Percentiles rank a stretch among this genome's conserved stretches.
Conservation (phyloP, 2,329 filamentous ascomycete genomes). For the Fusarium udum region DNA sequence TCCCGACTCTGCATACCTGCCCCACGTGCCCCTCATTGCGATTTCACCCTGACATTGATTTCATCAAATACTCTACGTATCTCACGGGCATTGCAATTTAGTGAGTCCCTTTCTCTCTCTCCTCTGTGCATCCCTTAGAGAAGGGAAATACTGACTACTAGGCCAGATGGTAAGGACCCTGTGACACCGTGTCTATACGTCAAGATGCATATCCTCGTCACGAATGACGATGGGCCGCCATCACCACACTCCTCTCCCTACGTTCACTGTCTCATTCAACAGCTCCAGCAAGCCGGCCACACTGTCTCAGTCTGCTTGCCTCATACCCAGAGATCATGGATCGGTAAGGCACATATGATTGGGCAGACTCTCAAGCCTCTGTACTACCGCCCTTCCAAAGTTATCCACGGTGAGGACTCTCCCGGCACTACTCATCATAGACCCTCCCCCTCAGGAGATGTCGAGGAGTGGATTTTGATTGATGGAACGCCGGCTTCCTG, state of each 20-base stretch:
- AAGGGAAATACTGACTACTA: background rate
- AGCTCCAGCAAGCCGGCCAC: constrained; percentile 79
- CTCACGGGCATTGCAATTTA: constrained; percentile 10
- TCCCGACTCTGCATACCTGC: constrained; percentile 26
- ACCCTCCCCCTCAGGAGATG: constrained; percentile 62
- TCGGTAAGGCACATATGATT: constrained; percentile 97
- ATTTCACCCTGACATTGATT: constrained; percentile 20
- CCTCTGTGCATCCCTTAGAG: background rate
- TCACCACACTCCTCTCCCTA: constrained; percentile 82
- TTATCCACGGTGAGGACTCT: constrained; percentile 52
- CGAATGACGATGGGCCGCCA: constrained; percentile 85
- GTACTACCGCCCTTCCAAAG: constrained; percentile 76
- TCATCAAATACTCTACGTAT: constrained; percentile 19
- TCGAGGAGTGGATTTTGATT: constrained; percentile 83
- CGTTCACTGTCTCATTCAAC: constrained; percentile 76
- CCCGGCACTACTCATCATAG: constrained; percentile 73
- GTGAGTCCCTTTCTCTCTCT: background rate
- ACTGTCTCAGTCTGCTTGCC: constrained; percentile 92
- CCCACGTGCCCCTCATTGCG: constrained; percentile 40
- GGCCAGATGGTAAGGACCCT: background rate
- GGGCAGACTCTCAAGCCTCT: constrained; percentile 84
- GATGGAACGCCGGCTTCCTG: constrained; percentile 84
- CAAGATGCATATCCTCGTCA: constrained; percentile 71
- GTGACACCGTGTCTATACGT: background rate
- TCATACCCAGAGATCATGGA: constrained; percentile 94